Evolutionary conservation across 2,329 filamentous ascomycete genomes (phyloP).

Genomic region (Xylariales sp.): DNA sequence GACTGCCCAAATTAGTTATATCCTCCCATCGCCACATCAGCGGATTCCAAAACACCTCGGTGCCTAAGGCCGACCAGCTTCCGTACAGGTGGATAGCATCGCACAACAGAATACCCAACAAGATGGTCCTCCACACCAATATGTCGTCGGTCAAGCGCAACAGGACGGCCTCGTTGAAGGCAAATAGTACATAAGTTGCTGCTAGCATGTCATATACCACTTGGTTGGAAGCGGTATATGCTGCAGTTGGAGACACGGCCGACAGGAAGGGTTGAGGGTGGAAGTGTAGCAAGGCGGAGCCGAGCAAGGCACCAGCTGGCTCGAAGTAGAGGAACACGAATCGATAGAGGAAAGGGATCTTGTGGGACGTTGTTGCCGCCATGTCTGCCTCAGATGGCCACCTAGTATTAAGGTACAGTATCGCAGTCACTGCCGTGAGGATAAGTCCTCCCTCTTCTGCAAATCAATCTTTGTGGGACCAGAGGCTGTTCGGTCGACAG

Average conservation of each 20-base stretch:
- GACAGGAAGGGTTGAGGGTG: conserved; percentile 54
- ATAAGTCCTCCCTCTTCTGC: too few relatives aligned
- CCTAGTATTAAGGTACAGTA: too few relatives aligned
- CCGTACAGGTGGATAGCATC: conserved; percentile 68
- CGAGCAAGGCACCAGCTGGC: conserved; percentile 47
- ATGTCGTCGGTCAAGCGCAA: conserved; percentile 64
- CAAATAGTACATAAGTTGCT: conserved; percentile 73
- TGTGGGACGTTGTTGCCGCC: conserved; percentile 22
- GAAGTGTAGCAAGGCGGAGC: conserved; percentile 48
- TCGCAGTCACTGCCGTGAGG: too few relatives aligned
- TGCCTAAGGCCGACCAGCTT: background rate
- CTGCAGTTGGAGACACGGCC: conserved; percentile 51
- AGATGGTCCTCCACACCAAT: conserved; percentile 63
- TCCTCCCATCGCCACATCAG: conserved; percentile 1
- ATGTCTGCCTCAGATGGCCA: background rate
- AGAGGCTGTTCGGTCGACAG: too few relatives aligned
- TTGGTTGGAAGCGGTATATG: conserved; percentile 28
- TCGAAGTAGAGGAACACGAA: conserved; percentile 74
- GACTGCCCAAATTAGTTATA: conserved; percentile 3
- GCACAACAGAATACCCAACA: conserved; percentile 64
- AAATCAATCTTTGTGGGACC: too few relatives aligned
- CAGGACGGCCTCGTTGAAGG: conserved; percentile 71
- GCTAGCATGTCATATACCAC: conserved; percentile 70
- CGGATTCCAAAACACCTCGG: conserved; percentile 6
- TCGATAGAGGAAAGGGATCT: conserved; percentile 58